Conservation (phyloP, 768 basidiomycete species). For the Asterophora parasitica region DNA sequence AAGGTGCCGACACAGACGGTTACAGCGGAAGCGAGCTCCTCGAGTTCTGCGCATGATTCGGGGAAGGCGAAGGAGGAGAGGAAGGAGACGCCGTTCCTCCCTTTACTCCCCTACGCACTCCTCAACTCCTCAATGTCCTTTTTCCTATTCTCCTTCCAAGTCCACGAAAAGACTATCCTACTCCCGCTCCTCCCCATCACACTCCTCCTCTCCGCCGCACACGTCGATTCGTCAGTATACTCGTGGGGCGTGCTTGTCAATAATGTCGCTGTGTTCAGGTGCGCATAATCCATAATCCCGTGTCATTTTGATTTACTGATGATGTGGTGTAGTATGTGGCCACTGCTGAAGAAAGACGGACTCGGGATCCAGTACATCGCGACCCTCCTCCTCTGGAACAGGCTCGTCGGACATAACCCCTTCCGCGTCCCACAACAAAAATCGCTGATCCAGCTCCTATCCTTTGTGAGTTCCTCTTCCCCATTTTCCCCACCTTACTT, state of each 20-base stretch:
- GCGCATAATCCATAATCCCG: slow-evolving; percentile 18
- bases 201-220: slow-evolving; percentile 58
- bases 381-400: slow-evolving; percentile 74
- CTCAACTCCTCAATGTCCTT: slow-evolving; percentile 84
- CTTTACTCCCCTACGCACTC: slow-evolving; percentile 75
- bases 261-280: slow-evolving; percentile 89
- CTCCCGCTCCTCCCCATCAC: slow-evolving; percentile 83
- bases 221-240: slow-evolving; percentile 53
- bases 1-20: slow-evolving; percentile 7
- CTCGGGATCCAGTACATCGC: slow-evolving; percentile 70
- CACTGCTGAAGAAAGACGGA: slow-evolving; percentile 76
- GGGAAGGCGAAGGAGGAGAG: too few relatives aligned
- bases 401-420: slow-evolving; percentile 73
- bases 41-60: too few relatives aligned
- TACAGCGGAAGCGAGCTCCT: neutral
- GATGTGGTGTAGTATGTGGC: slow-evolving; percentile 73
- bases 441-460: slow-evolving; percentile 50
- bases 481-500: neutral
- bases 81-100: slow-evolving; percentile 40
- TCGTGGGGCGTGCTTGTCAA: slow-evolving; percentile 72
- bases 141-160: slow-evolving; percentile 95
- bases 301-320: too few relatives aligned
- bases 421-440: slow-evolving; percentile 36
- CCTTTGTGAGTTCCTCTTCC: slow-evolving; percentile 37
- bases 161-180: slow-evolving; percentile 91